phyloP scores from a whole-genome alignment of 805 yeast species.

The Yamadazyma sp. region DNA sequence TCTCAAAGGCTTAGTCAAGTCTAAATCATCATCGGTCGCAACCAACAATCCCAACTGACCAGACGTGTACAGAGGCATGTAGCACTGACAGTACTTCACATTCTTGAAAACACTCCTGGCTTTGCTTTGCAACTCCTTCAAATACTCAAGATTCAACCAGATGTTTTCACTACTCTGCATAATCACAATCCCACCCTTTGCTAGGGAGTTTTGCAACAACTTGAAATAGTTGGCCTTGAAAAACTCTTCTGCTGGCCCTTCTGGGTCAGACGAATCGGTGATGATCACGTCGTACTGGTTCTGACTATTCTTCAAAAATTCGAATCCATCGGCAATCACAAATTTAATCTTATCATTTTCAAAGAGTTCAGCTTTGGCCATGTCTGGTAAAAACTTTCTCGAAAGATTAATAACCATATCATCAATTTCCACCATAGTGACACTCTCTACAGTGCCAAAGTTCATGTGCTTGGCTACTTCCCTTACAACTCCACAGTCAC shows the following conservation, averaged over 20 bases:
- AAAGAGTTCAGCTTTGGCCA: constrained; percentile 52
- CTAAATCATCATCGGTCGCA: constrained; percentile 56
- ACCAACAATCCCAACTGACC: constrained; percentile 83
- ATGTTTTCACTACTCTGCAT: constrained; percentile 78
- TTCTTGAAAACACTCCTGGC: constrained; percentile 57
- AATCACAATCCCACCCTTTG: constrained; percentile 65
- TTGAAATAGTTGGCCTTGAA: constrained; percentile 77
- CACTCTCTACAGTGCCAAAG: constrained; percentile 53
- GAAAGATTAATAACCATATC: constrained; percentile 73
- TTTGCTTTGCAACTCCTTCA: constrained; percentile 46
- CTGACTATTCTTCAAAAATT: constrained; percentile 51
- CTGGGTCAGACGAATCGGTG: constrained; percentile 93
- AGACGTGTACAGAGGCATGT: constrained; percentile 85
- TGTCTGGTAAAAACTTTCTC: constrained; percentile 68
- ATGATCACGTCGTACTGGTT: constrained; percentile 76
- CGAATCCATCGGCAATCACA: constrained; percentile 79
- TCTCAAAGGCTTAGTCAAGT: constrained; percentile 55
- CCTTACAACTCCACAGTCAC: constrained; percentile 92
- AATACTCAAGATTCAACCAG: constrained; percentile 64
- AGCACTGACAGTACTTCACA: constrained; percentile 70
- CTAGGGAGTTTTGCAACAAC: constrained; percentile 62
- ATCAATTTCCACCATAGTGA: constrained; percentile 87
- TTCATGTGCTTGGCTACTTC: constrained; percentile 74
- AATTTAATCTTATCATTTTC: constrained; percentile 66
- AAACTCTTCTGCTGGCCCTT: constrained; percentile 91